Evolutionary conservation across 805 yeast genomes (phyloP).

Genomic region (Candida peoriensis): DNA sequence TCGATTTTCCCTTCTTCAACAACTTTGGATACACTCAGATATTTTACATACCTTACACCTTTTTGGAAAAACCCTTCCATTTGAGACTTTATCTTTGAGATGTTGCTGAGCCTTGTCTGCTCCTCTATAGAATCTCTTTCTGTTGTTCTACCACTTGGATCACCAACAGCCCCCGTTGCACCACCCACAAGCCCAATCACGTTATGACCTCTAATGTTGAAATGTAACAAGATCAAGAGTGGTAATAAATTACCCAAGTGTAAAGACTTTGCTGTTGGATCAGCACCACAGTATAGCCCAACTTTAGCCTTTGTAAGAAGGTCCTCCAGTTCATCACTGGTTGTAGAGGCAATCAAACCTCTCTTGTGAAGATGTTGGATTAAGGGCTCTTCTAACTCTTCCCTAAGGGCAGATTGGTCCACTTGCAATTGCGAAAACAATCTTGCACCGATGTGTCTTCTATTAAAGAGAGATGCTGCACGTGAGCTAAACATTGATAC

Average conservation of each 20-base stretch:
- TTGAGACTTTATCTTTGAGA: slow-evolving; percentile 55
- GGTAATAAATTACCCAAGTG: slow-evolving; percentile 93
- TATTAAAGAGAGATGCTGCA: too few relatives aligned
- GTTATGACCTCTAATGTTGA: slow-evolving; percentile 77
- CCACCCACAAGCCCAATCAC: slow-evolving; percentile 87
- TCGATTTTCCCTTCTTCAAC: slow-evolving; percentile 37
- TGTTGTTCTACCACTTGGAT: slow-evolving; percentile 86
- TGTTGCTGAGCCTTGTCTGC: slow-evolving; percentile 49
- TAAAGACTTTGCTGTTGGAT: slow-evolving; percentile 85
- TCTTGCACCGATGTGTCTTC: too few relatives aligned
- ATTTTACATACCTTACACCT: slow-evolving; percentile 58
- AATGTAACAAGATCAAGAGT: slow-evolving; percentile 77
- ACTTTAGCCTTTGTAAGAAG: slow-evolving; percentile 31
- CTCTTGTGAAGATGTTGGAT: slow-evolving; percentile 37
- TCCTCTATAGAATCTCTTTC: slow-evolving; percentile 64
- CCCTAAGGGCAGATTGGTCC: slow-evolving; percentile 16
- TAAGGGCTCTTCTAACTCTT: slow-evolving; percentile 34
- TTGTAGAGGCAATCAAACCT: slow-evolving; percentile 39
- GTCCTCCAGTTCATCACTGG: slow-evolving; percentile 29
- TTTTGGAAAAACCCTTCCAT: slow-evolving; percentile 52
- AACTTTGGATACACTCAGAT: slow-evolving; percentile 18
- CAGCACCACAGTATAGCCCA: slow-evolving; percentile 88
- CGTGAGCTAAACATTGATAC: too few relatives aligned
- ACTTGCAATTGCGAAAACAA: too few relatives aligned
- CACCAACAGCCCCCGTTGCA: slow-evolving; percentile 95